Base-by-base conservation (phyloP, 2,329 filamentous ascomycete genomes). In the Plenodomus tracheiphilus region DNA sequence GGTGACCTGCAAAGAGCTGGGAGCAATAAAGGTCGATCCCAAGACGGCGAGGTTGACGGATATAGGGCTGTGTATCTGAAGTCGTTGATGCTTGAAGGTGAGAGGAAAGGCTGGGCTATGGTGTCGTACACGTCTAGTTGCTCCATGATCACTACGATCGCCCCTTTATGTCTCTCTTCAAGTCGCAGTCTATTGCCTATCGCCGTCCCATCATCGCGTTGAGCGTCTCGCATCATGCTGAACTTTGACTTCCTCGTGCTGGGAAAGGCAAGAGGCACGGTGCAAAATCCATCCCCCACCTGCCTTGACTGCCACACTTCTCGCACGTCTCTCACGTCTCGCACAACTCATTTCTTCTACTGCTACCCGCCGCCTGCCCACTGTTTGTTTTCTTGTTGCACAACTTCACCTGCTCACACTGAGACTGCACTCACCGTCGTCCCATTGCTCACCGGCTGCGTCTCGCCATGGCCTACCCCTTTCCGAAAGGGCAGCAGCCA, bases 161-260 rank as follows among this genome's bases (percentile, higher is more conserved):
- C 34, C 37, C 39, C 34, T 43, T 22, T 38, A 16, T 25, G 30
- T 4, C 13, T 30, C n/a, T 8, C 6, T 15, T 9, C 28, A 15
- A 16, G 16, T 18, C 18, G 35, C 20, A 20, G 20, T 10, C 11
- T 7, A 2, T 9, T 43, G 15, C 15, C 19, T 20, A 17, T 40
- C 40, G 39, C n/a, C 43, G 39, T 46, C 37, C 43, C 39, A 17
- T 18, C 18, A 17, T 4, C 9, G 7, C 4, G 28, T 32, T 7
- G 32, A 32, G 10, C 41, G 34, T 44, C 48, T 60, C 47, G n/a
- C n/a, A n/a, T n/a, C n/a, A n/a, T n/a, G n/a, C n/a, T n/a, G n/a
- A n/a, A n/a, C n/a, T n/a, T n/a, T n/a, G 41, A 48, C 51, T 62
- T 55, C 57, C 59, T 54, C 39, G 25, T 9, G 15, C 39, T 10